phyloP scores from a whole-genome alignment of 352 stramenopile genomes.

The Peronospora belbahrii region DNA sequence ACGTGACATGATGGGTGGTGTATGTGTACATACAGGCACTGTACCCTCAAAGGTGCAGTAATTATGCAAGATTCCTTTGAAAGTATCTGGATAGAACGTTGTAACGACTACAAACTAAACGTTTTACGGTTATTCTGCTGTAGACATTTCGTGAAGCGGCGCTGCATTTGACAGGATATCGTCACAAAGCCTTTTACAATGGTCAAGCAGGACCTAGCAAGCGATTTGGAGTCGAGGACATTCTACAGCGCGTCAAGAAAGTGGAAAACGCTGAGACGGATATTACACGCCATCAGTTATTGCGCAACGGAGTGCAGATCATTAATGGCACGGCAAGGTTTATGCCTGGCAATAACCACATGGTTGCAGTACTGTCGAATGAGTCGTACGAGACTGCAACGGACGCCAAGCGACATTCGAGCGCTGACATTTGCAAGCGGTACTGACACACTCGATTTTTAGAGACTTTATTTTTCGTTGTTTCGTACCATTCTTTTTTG shows the following conservation, averaged over 20 bases:
- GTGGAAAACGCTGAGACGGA: slow-evolving; percentile 79
- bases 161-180: slow-evolving; percentile 82
- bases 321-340: slow-evolving; percentile 79
- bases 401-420: slow-evolving; percentile 61
- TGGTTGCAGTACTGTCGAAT: slow-evolving; percentile 80
- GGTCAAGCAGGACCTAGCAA: slow-evolving; percentile 53
- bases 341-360: slow-evolving; percentile 59
- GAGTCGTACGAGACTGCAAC: slow-evolving; percentile 73
- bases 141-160: slow-evolving; percentile 87
- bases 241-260: slow-evolving; percentile 80
- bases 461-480: neutral
- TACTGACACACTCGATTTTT: slow-evolving; percentile 10
- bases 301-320: slow-evolving; percentile 73
- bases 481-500: neutral
- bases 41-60: slow-evolving; percentile 82
- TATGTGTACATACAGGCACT: slow-evolving; percentile 87
- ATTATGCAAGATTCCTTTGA: too few species aligned
- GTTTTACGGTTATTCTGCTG: neutral
- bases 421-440: slow-evolving; percentile 81
- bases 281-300: slow-evolving; percentile 76
- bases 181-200: slow-evolving; percentile 86
- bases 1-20: slow-evolving; percentile 78
- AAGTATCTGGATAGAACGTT: neutral
- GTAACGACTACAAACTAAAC: too few species aligned
- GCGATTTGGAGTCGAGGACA: slow-evolving; percentile 72